These are phyloP conservation scores for Gymnopilus junonius DNA, from an alignment of 768 basidiomycete species.

Conservation along the genomic window DNA sequence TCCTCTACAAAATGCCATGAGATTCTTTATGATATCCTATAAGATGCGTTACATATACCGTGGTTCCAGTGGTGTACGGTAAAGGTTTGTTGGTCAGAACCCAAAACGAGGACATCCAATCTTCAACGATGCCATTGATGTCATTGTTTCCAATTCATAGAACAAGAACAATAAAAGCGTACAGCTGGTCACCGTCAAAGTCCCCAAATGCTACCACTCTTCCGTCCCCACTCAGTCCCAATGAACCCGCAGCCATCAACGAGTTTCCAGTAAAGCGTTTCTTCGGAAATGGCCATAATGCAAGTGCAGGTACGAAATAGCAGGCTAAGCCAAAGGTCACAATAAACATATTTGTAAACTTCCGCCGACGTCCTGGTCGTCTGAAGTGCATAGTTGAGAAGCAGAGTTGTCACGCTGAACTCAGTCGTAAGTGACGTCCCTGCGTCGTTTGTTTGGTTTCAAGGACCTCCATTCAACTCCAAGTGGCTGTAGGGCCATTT, in stretches of 20 bases:
- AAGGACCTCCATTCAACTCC: no score
- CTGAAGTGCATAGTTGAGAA: conserved; percentile 18
- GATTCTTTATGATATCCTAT: neutral
- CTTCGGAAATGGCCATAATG: conserved; percentile 84
- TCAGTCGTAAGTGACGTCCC: neutral
- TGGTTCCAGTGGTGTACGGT: conserved; percentile 84
- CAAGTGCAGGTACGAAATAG: conserved; percentile 23
- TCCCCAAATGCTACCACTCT: conserved; percentile 91
- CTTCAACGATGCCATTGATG: conserved; percentile 49
- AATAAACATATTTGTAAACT: conserved; percentile 5
- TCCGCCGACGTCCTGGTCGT: conserved; percentile 30
- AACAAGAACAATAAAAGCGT: conserved; percentile 34
- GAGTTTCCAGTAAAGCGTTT: conserved; percentile 85
- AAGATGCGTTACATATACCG: conserved; percentile 44
- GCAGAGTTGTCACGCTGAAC: no score
- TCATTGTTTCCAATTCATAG: conserved; percentile 14
- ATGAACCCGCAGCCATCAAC: conserved; percentile 75
- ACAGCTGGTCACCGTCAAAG: conserved; percentile 97
- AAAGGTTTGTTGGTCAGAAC: conserved; percentile 76
- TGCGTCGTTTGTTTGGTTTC: conserved; percentile 15
- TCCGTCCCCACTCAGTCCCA: conserved; percentile 76
- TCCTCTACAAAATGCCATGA: conserved; percentile 44
- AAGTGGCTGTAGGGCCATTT: no score
- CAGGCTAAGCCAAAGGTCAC: conserved; percentile 10
- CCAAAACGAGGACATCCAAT: conserved; percentile 80